A percentile compares a stretch with the other conserved stretches of the same genome.
Conservation (phyloP, 257 asterid species). For the Forsythia viridissima region DNA sequence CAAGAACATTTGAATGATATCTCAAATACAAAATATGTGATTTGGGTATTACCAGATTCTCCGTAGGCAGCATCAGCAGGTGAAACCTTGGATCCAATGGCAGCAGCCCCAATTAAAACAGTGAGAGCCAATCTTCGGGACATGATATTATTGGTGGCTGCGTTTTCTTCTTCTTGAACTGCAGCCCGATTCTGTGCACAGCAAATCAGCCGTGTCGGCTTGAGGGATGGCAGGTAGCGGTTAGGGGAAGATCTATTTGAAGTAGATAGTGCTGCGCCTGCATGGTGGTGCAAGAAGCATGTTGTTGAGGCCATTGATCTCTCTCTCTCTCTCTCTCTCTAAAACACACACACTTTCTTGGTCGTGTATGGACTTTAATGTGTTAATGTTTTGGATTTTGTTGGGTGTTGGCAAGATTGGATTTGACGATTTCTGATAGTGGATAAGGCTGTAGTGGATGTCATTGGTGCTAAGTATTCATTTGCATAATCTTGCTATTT, state of each 20-base stretch:
- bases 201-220: conserved; percentile 52
- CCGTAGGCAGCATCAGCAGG: conserved; percentile 92
- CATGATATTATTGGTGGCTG: conserved; percentile 22
- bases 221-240: conserved; percentile 34
- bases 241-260: conserved; percentile 38
- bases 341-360: not conserved
- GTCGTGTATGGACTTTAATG: not conserved
- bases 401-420: conserved; percentile 46
- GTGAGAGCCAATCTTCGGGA: conserved; percentile 74
- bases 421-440: conserved; percentile 30
- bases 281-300: conserved; percentile 67
- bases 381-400: conserved; percentile 41
- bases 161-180: conserved; percentile 25
- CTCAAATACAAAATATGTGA: not conserved
- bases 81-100: conserved; percentile 65
- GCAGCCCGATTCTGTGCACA: conserved; percentile 55
- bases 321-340: not conserved
- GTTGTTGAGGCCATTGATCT: conserved; percentile 68
- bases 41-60: conserved; percentile 62
- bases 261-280: conserved; percentile 37
- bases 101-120: conserved; percentile 68
- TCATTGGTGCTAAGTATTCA: conserved; percentile 45
- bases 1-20: not conserved
- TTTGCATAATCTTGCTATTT: not conserved
- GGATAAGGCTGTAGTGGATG: conserved; percentile 55